phyloP scores from a whole-genome alignment of 306 rosid species.

The Herpetospermum pedunculosum region DNA sequence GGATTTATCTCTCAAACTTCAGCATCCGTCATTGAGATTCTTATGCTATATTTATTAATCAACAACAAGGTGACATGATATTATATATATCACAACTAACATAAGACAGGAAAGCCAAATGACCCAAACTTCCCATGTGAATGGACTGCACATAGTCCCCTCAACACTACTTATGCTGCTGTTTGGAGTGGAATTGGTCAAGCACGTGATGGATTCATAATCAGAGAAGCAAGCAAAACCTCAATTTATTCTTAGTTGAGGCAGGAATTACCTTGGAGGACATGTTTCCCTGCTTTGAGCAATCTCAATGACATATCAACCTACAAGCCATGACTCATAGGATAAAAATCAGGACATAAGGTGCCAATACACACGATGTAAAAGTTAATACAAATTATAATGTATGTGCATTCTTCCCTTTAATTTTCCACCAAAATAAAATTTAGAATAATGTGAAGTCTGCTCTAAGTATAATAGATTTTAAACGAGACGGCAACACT shows the following conservation, averaged over 20 bases:
- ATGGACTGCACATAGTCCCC: background rate
- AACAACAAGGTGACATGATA: background rate
- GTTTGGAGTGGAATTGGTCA: background rate
- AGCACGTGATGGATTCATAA: background rate
- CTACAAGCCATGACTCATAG: slow-evolving; percentile 27
- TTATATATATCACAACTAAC: background rate
- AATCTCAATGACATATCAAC: slow-evolving; percentile 59
- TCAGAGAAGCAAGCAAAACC: background rate
- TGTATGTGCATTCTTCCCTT: background rate
- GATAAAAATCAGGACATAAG: background rate
- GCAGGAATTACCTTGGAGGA: slow-evolving; percentile 60
- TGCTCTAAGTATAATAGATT: background rate
- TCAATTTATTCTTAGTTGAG: background rate
- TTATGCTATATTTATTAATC: background rate
- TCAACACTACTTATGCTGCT: background rate
- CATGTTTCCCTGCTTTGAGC: slow-evolving; percentile 89
- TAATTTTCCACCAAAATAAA: background rate
- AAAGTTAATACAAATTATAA: background rate
- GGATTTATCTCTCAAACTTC: background rate
- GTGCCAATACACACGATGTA: background rate
- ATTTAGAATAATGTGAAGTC: background rate
- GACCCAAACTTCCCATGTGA: background rate
- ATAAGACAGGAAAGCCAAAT: background rate
- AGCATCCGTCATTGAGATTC: background rate
- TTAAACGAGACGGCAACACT: background rate